These are phyloP conservation scores for Athelia sp. DNA, from an alignment of 1,284 basidiomycete genomes.

Conservation along the genomic window DNA sequence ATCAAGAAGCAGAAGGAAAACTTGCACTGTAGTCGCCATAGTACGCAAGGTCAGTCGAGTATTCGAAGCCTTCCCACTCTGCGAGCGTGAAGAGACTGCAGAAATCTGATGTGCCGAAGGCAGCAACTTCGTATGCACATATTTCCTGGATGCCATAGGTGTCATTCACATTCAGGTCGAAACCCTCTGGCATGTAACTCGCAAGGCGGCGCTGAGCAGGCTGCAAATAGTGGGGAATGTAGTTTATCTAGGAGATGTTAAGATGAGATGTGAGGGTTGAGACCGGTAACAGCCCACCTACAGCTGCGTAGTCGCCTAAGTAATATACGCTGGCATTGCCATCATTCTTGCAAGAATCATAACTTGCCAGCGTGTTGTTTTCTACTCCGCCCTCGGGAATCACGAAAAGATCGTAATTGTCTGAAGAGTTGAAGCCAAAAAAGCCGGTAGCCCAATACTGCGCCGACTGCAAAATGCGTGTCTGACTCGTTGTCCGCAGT, in stretches of 20 bases:
- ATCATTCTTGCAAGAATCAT: not conserved
- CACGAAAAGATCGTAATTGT: not conserved
- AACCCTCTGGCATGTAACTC: not conserved
- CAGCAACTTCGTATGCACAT: slow-evolving; percentile 1
- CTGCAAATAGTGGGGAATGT: not conserved
- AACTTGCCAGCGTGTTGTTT: not conserved
- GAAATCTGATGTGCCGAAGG: not conserved
- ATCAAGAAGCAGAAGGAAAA: not conserved
- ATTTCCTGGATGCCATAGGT: slow-evolving; percentile 2
- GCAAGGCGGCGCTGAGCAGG: not conserved
- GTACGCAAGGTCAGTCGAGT: not conserved
- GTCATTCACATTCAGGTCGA: slow-evolving; percentile 1
- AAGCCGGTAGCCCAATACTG: not conserved
- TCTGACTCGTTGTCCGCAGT: not conserved
- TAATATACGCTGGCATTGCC: not conserved
- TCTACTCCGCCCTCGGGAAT: not conserved
- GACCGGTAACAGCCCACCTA: too few relatives aligned
- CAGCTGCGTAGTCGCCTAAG: not conserved
- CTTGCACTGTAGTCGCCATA: not conserved
- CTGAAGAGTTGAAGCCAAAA: not conserved
- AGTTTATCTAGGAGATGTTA: not conserved
- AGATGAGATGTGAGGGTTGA: not conserved
- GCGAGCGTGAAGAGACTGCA: not conserved
- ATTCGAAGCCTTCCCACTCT: slow-evolving; percentile 2
- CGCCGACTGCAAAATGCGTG: not conserved